These are phyloP conservation scores for Eutrema yunnanense DNA, from an alignment of 345 rosid genomes.

Conservation along the genomic window DNA sequence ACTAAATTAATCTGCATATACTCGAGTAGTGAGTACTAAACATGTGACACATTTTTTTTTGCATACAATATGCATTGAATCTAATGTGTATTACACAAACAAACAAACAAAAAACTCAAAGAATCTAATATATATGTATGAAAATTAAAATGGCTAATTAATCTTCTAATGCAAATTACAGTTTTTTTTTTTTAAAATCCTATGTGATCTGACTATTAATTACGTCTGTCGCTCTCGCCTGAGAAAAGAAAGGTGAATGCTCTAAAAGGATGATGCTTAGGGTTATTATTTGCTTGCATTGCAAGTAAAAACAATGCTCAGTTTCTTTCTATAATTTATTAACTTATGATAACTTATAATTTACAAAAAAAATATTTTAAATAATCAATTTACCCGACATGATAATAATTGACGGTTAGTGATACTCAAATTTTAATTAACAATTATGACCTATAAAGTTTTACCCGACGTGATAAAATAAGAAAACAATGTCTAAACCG, in stretches of 20 bases:
- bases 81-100: background rate
- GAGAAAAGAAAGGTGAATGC: background rate
- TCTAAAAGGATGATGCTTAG: background rate
- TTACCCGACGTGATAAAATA: constrained; percentile 20
- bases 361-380: background rate
- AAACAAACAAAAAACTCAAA: no score
- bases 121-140: background rate
- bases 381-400: background rate
- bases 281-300: constrained; percentile 2
- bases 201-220: background rate
- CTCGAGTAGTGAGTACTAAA: background rate
- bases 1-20: background rate
- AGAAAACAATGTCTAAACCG: constrained; percentile 30
- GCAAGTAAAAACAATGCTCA: background rate
- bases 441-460: constrained; percentile 18
- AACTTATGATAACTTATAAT: background rate
- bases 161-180: background rate
- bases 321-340: background rate
- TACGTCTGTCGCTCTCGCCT: background rate
- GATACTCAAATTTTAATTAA: constrained; percentile 14
- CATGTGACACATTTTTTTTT: background rate
- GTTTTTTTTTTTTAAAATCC: background rate
- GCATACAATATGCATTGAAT: background rate
- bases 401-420: constrained; percentile 11
- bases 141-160: background rate